These are phyloP conservation scores for Mortierella sp. DNA, from an alignment of 371 early-diverging fungal species.

Conservation along the genomic window DNA sequence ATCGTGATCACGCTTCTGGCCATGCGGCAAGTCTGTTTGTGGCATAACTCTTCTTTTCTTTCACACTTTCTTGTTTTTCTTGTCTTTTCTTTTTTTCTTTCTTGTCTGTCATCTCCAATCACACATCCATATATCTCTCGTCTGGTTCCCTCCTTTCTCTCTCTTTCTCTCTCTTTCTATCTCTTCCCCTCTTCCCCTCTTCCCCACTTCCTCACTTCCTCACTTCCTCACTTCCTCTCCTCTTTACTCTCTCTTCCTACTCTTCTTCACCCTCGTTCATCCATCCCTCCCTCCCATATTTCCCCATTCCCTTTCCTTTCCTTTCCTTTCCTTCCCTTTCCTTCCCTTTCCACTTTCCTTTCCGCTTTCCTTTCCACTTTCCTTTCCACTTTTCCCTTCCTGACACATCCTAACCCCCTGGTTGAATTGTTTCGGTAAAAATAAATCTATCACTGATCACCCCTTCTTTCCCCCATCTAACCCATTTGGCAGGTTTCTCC, in stretches of 20 bases:
- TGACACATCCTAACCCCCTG: not conserved
- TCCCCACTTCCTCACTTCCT: not conserved
- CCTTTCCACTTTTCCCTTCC: not conserved
- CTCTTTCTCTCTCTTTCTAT: not conserved
- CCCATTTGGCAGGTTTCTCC: constrained; percentile 6
- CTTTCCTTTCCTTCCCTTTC: too few relatives aligned
- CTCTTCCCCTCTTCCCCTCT: not conserved
- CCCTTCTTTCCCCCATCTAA: too few relatives aligned
- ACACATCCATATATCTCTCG: not conserved
- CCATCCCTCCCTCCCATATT: too few relatives aligned
- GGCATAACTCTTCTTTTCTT: not conserved
- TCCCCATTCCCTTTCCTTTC: not conserved
- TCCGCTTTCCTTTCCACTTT: too few relatives aligned
- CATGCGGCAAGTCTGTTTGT: not conserved
- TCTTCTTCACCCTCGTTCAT: not conserved
- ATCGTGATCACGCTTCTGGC: not conserved
- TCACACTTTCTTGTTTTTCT: not conserved
- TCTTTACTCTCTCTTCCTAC: not conserved
- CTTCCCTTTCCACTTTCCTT: not conserved
- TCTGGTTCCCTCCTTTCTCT: not conserved
- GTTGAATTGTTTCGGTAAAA: not conserved
- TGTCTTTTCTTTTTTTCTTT: not conserved
- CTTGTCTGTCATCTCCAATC: not conserved
- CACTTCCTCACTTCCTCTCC: not conserved
- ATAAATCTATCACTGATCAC: not conserved